Evolutionary conservation across 1,284 basidiomycete species (phyloP).

Genomic region (Leccinum solheimii): DNA sequence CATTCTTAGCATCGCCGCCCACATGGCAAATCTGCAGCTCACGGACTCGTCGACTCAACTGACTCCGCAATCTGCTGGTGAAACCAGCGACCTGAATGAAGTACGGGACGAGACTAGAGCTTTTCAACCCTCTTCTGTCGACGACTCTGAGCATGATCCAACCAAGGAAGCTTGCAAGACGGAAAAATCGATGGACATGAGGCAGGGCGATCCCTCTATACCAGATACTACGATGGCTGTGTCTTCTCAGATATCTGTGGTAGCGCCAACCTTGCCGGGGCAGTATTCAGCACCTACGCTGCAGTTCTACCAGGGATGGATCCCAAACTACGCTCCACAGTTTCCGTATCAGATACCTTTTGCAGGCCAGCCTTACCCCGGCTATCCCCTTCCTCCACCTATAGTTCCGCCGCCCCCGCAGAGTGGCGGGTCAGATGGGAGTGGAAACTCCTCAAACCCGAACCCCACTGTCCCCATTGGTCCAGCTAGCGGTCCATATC

Average conservation of each 20-base stretch:
- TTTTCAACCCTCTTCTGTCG: not conserved
- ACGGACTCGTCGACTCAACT: slow-evolving; percentile 3
- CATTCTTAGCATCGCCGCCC: slow-evolving; percentile 6
- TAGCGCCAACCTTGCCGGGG: slow-evolving; percentile 35
- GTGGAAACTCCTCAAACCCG: slow-evolving; percentile 27
- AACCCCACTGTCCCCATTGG: slow-evolving; percentile 36
- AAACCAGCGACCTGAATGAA: slow-evolving; percentile 22
- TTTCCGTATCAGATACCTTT: slow-evolving; percentile 55
- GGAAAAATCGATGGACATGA: slow-evolving; percentile 10
- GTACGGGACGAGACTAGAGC: slow-evolving; percentile 12
- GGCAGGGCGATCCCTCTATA: slow-evolving; percentile 9
- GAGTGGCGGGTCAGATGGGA: slow-evolving; percentile 41
- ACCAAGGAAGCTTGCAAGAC: slow-evolving; percentile 4
- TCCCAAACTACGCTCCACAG: slow-evolving; percentile 50
- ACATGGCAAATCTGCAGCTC: slow-evolving; percentile 14
- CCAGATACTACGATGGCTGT: slow-evolving; percentile 19
- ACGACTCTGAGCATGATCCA: slow-evolving; percentile 4
- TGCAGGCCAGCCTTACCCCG: slow-evolving; percentile 45
- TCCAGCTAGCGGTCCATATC: slow-evolving; percentile 41
- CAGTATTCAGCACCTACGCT: slow-evolving; percentile 42
- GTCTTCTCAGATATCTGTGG: slow-evolving; percentile 21
- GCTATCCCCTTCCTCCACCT: slow-evolving; percentile 40
- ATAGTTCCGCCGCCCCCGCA: slow-evolving; percentile 32
- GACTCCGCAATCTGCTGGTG: slow-evolving; percentile 4
- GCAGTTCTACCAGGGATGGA: slow-evolving; percentile 58